Conservation (phyloP, 352 stramenopile species). For the Sclerospora graminicola region DNA sequence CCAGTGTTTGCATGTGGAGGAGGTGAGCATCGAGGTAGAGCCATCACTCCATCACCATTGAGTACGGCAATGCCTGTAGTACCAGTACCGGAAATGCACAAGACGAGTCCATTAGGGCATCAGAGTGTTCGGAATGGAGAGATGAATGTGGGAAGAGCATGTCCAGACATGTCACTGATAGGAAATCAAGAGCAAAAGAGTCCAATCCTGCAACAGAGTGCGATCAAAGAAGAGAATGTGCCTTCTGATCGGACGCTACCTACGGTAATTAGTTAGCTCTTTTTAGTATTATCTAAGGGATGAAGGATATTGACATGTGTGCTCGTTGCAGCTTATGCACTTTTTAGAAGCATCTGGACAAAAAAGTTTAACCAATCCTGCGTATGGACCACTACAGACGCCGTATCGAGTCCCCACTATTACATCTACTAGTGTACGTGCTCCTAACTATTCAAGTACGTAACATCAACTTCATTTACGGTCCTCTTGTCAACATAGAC, state of each 20-base stretch:
- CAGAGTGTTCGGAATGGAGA: constrained; percentile 8
- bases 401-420: no score
- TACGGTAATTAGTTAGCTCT: constrained; percentile 13
- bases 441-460: no score
- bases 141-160: neutral
- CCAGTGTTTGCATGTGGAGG: constrained; percentile 14
- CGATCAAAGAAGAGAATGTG: constrained; percentile 4
- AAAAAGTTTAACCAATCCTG: constrained; percentile 7
- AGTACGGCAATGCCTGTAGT: neutral
- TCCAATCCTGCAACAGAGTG: constrained; percentile 8
- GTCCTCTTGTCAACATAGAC: no score
- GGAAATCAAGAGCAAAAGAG: constrained; percentile 26
- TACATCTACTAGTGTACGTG: no score
- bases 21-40: constrained; percentile 2
- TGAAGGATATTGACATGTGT: neutral
- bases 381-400: no score
- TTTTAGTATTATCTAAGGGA: neutral
- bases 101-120: constrained; percentile 8
- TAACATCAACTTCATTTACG: no score
- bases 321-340: constrained; percentile 13
- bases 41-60: constrained; percentile 4
- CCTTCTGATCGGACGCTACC: constrained; percentile 10
- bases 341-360: constrained; percentile 9
- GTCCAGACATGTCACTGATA: constrained; percentile 1
- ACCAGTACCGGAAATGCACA: constrained; percentile 1